Percentiles rank a stretch among this genome's conserved stretches.
phyloP scores from a whole-genome alignment of 2,329 filamentous ascomycete species.

The Pyricularia sp. region DNA sequence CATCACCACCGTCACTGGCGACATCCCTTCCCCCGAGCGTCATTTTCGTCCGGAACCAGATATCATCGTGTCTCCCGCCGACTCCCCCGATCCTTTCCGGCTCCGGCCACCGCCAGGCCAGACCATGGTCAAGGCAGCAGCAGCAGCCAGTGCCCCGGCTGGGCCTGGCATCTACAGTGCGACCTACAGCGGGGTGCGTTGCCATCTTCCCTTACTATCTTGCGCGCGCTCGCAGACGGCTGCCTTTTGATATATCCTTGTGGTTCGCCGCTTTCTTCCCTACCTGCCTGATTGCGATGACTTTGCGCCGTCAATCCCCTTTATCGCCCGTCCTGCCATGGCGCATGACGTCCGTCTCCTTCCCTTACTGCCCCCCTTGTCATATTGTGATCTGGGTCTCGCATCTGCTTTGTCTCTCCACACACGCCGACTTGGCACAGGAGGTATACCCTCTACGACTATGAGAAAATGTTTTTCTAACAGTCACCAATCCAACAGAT shows the following conservation, averaged over 20 bases:
- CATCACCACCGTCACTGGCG: neutral
- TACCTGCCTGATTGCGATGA: neutral
- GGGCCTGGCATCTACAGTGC: constrained; percentile 49
- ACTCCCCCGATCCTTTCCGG: constrained; percentile 1
- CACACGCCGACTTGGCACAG: neutral
- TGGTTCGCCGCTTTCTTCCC: neutral
- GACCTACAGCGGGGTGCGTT: constrained; percentile 54
- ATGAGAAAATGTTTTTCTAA: neutral
- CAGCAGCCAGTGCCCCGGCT: constrained; percentile 5
- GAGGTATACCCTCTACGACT: neutral
- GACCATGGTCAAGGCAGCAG: constrained; percentile 4
- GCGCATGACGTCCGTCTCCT: neutral
- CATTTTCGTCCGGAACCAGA: neutral
- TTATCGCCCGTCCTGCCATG: neutral
- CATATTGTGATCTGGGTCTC: neutral
- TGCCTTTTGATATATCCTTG: neutral
- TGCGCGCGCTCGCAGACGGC: neutral
- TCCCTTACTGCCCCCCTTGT: neutral
- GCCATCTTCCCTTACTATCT: neutral
- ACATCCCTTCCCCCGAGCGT: neutral
- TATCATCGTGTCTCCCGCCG: constrained; percentile 1
- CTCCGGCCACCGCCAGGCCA: constrained; percentile 3
- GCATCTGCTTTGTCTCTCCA: constrained; percentile 4
- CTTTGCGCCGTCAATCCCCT: neutral
- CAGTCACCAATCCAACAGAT: constrained; percentile 42